Evolutionary conservation across 306 rosid genomes (phyloP).

Genomic region (Trichosanthes truncata): DNA sequence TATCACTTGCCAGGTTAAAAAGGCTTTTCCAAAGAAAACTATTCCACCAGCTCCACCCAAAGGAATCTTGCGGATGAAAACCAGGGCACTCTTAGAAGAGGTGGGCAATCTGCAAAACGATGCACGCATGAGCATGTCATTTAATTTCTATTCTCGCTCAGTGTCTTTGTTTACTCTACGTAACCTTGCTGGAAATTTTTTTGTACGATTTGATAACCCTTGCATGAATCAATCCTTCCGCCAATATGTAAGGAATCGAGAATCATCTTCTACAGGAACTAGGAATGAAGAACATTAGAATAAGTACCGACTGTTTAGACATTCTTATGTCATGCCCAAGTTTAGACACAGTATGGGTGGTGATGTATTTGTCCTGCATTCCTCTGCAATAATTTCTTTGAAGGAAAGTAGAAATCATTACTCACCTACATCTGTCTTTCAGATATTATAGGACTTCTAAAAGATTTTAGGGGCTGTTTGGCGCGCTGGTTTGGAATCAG

Average conservation of each 20-base stretch:
- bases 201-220: not conserved
- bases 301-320: not conserved
- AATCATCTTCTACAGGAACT: not conserved
- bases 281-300: not conserved
- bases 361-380: not conserved
- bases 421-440: not conserved
- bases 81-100: slow-evolving; percentile 86
- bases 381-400: not conserved
- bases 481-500: too few relatives aligned
- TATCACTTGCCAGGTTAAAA: slow-evolving; percentile 54
- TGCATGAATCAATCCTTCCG: not conserved
- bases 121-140: not conserved
- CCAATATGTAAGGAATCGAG: not conserved
- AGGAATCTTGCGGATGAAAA: slow-evolving; percentile 82
- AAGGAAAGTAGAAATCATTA: not conserved
- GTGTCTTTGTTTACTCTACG: not conserved
- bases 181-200: not conserved
- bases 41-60: slow-evolving; percentile 89
- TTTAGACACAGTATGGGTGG: not conserved
- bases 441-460: not conserved
- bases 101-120: slow-evolving; percentile 26
- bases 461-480: too few relatives aligned
- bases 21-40: slow-evolving; percentile 64
- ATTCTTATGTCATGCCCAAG: not conserved
- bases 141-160: not conserved